phyloP scores from a whole-genome alignment of 2,329 filamentous ascomycete genomes.

The Talaromyces pinophilus region DNA sequence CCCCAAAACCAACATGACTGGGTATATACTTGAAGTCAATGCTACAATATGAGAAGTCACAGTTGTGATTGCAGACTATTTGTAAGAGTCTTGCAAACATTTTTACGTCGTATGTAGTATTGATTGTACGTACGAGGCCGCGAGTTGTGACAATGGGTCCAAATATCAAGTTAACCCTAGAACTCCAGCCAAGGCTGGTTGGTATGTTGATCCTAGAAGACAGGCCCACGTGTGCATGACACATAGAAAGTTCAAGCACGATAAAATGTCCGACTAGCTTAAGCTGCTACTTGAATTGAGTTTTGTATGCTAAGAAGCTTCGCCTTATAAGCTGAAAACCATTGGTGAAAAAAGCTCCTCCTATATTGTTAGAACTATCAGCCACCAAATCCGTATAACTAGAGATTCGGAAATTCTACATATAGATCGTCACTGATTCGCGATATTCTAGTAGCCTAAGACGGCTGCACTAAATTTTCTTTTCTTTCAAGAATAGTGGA shows the following conservation, averaged over 20 bases:
- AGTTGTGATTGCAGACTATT: neutral
- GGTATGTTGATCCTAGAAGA: neutral
- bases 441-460: neutral
- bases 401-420: neutral
- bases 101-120: neutral
- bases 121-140: neutral
- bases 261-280: neutral
- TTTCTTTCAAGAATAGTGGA: neutral
- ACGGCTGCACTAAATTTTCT: no score
- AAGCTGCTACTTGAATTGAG: neutral
- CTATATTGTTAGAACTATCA: neutral
- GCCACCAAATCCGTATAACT: neutral
- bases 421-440: neutral
- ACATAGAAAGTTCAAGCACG: neutral
- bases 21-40: neutral
- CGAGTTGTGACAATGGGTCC: neutral
- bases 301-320: neutral
- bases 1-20: neutral
- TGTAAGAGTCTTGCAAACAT: neutral
- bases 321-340: neutral
- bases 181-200: neutral
- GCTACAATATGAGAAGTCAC: neutral
- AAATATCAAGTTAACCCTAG: neutral
- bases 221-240: neutral
- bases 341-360: neutral